Evolutionary conservation across 208 protist species (phyloP).

Genomic region (Wallacemonas collosoma): DNA sequence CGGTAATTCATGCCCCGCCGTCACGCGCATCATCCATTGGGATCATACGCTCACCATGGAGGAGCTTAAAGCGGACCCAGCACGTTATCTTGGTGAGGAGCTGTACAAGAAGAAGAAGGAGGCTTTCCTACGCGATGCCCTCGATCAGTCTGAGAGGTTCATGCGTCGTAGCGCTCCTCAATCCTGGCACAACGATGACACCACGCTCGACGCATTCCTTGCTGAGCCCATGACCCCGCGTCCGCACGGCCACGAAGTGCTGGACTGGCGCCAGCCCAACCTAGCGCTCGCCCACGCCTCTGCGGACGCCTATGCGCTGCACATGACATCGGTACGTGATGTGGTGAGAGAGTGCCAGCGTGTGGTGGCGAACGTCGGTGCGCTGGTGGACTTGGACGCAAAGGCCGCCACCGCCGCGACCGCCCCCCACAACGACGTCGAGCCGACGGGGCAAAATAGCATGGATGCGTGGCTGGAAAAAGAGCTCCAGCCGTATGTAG

Average conservation of each 20-base stretch:
- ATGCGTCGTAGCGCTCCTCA: too few species aligned
- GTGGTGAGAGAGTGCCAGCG: neutral
- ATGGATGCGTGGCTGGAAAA: constrained; percentile 17
- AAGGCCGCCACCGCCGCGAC: too few species aligned
- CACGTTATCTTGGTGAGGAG: constrained; percentile 20
- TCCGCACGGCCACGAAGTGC: neutral
- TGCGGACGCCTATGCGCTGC: neutral
- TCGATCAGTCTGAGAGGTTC: too few species aligned
- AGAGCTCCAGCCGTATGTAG: constrained; percentile 21
- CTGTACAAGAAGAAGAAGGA: neutral
- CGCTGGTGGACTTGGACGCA: too few species aligned
- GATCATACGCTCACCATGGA: constrained; percentile 29
- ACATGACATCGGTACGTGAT: neutral
- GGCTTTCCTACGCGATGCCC: neutral
- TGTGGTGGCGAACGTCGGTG: too few species aligned
- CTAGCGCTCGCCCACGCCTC: neutral
- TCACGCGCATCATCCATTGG: constrained; percentile 52
- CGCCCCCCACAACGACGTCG: too few species aligned
- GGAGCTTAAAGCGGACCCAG: constrained; percentile 20
- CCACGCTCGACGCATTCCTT: too few species aligned
- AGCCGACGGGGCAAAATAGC: too few species aligned
- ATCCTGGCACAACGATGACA: too few species aligned
- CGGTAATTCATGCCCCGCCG: constrained; percentile 22
- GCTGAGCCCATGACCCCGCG: too few species aligned
- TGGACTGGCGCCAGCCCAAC: constrained; percentile 15